phyloP scores from a whole-genome alignment of 805 yeast species.

The Candida multigemmis region DNA sequence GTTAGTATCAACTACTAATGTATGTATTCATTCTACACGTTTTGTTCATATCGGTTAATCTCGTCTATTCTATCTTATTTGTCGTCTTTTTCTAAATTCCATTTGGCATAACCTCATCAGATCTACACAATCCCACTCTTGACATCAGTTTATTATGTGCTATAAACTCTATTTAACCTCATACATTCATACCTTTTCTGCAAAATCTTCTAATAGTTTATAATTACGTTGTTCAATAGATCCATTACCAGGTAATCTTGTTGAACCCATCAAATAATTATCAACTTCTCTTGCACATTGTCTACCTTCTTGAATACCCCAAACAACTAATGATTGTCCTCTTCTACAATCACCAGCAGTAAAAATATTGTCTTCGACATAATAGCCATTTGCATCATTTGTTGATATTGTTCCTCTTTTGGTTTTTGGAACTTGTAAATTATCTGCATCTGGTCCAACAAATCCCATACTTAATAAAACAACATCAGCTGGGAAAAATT shows the following conservation, averaged over 20 bases:
- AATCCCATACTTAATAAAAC: slow-evolving; percentile 96
- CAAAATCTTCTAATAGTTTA: slow-evolving; percentile 67
- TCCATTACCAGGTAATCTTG: slow-evolving; percentile 90
- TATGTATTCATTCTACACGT: no score
- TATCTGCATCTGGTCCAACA: slow-evolving; percentile 88
- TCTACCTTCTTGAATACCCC: slow-evolving; percentile 99
- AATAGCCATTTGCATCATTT: slow-evolving; percentile 52
- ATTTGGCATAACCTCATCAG: no score
- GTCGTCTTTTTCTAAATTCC: no score
- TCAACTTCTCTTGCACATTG: slow-evolving; percentile 97
- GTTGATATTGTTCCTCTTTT: slow-evolving; percentile 81
- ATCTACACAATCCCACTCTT: no score
- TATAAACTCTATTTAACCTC: not conserved
- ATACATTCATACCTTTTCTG: slow-evolving; percentile 39
- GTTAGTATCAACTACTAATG: no score
- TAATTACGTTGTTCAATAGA: slow-evolving; percentile 81
- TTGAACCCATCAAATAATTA: slow-evolving; percentile 61
- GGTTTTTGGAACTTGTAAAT: slow-evolving; percentile 58
- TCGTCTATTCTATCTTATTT: no score
- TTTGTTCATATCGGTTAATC: no score
- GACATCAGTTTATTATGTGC: no score
- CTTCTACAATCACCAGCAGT: slow-evolving; percentile 99
- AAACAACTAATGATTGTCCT: slow-evolving; percentile 95
- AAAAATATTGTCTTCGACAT: slow-evolving; percentile 66
- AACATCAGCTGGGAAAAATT: slow-evolving; percentile 88